phyloP scores from a whole-genome alignment of 306 rosid species.

The Begonia loranthoides region DNA sequence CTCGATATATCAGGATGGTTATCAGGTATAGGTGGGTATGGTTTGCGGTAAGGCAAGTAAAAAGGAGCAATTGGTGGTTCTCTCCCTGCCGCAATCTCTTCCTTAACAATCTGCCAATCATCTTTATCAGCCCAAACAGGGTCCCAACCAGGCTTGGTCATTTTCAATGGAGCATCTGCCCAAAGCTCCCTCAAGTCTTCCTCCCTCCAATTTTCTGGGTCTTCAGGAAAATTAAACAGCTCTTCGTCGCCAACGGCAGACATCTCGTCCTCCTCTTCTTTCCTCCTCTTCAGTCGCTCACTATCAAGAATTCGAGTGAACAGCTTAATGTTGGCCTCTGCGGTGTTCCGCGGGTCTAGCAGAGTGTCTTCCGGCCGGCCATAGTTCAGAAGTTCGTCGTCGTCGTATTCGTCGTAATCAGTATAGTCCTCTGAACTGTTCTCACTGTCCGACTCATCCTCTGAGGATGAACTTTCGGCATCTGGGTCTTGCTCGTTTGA shows the following conservation, averaged over 20 bases:
- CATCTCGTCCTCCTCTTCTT: constrained; percentile 14
- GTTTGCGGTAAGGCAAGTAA: constrained; percentile 58
- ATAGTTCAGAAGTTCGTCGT: constrained; percentile 12
- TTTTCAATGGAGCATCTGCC: constrained; percentile 41
- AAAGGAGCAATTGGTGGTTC: constrained; percentile 66
- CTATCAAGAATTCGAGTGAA: constrained; percentile 16
- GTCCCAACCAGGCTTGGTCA: constrained; percentile 79
- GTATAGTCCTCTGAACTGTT: constrained; percentile 16
- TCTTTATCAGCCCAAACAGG: constrained; percentile 49
- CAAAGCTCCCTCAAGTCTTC: constrained; percentile 64
- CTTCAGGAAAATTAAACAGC: constrained; percentile 50
- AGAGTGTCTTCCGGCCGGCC: constrained; percentile 13
- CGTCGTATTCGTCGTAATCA: constrained; percentile 6
- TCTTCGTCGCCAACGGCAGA: constrained; percentile 6
- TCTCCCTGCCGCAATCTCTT: constrained; percentile 31
- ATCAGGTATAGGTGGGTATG: constrained; percentile 45
- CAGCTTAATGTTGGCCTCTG: constrained; percentile 22
- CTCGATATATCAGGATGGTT: constrained; percentile 31
- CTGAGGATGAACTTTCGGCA: constrained; percentile 1
- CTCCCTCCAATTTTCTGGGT: constrained; percentile 63
- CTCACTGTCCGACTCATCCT: constrained; percentile 12
- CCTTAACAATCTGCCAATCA: constrained; percentile 38
- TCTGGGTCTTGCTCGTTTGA: constrained; percentile 1
- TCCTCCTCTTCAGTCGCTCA: constrained; percentile 11
- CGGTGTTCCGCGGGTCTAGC: constrained; percentile 17